Conservation (phyloP, 169 alveolate species). For the Cryptosporidium ryanae region DNA sequence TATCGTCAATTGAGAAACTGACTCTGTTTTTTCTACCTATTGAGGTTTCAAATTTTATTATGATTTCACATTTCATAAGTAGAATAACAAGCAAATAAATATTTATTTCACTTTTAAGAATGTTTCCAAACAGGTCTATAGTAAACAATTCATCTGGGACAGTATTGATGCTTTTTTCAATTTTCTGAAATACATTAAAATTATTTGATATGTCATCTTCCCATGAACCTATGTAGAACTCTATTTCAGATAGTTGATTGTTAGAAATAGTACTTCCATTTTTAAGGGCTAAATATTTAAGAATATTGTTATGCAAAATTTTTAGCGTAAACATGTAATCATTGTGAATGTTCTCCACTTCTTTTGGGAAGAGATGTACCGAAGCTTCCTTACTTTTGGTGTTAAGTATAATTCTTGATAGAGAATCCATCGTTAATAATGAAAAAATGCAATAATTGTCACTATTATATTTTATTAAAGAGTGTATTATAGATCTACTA, state of each 20-base stretch:
- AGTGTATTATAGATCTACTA: background rate
- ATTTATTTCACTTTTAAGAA: slow-evolving; percentile 16
- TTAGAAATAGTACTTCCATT: too few relatives aligned
- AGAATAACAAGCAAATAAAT: background rate
- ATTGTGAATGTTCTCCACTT: slow-evolving; percentile 34
- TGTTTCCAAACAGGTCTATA: slow-evolving; percentile 26
- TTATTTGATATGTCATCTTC: background rate
- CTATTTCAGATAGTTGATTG: too few relatives aligned
- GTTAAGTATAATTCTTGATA: slow-evolving; percentile 7
- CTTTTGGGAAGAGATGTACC: slow-evolving; percentile 37
- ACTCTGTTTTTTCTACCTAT: background rate
- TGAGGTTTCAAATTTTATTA: background rate
- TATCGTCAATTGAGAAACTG: background rate
- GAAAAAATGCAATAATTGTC: slow-evolving; percentile 36
- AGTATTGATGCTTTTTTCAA: background rate
- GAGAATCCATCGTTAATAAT: background rate
- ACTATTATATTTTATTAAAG: slow-evolving; percentile 10
- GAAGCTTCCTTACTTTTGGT: background rate
- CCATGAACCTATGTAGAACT: too few relatives aligned
- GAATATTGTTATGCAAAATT: background rate
- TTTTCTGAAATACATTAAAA: background rate
- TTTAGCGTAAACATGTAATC: slow-evolving; percentile 31
- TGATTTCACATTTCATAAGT: background rate
- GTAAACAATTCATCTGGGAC: slow-evolving; percentile 9
- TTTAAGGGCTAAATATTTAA: background rate